Evolutionary conservation across 2,329 filamentous ascomycete species (phyloP), one percentile per base, ranked within the genome.

Genomic region (Phoma sp.): DNA sequence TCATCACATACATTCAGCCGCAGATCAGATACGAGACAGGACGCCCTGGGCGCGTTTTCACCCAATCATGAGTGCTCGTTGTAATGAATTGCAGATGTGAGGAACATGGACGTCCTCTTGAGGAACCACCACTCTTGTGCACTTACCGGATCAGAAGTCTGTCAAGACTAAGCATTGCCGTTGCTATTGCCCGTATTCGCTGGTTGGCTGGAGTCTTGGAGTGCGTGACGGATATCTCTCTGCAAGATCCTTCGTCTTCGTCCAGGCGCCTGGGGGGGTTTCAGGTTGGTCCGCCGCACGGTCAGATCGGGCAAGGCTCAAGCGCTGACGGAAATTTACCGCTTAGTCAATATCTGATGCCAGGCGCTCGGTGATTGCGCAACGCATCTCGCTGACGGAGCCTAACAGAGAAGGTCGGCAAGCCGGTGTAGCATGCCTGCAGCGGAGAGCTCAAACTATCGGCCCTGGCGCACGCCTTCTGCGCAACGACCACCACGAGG

Each of bases 301-400:
- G 21, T 61, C 68, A 35, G 58, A 70, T 65, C 54, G 62, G 68
- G 71, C 61, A 72, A 69, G 61, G 67, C 52, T 57, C 54, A 60
- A 57, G 66, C 61, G 65, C 69, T 48, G 60, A 62, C 64, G 61
- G 52, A 55, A 55, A 55, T 55, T 51, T 51, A 51, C 52, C 33
- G 46, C 37, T 51, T 51, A 51, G 52, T 55, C 37, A 47, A 47
- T 51, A 25, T 46, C 19, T 35, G 37, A 68, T 64, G 68, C 73
- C 72, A 72, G 73, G 68, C 64, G 64, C 67, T 70, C 71, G 73
- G 73, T 70, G 69, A 74, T 74, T 74, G 71, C 70, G 70, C 70
- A 75, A 74, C 68, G 68, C 67, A 60, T 62, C 41, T 60, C 60
- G 59, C 53, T 12, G 33, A 25, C 43, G 25, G 41, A 43, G 61